Evolutionary conservation across 2,329 filamentous ascomycete species (phyloP), one percentile per base, ranked within the genome.

Genomic region (Leptosphaerulina australis): DNA sequence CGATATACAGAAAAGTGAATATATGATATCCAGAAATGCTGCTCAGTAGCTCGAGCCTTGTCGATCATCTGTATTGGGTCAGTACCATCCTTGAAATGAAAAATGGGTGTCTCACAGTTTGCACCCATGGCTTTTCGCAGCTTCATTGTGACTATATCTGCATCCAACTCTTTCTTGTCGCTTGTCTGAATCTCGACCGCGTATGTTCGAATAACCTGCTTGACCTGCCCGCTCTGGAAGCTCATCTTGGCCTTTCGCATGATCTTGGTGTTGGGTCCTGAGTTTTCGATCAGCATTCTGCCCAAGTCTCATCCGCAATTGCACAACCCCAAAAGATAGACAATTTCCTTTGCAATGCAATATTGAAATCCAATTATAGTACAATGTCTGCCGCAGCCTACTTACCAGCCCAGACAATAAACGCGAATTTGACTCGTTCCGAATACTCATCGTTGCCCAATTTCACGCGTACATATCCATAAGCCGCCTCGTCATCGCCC

Each of bases 381-480:
- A 40, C 11, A 5, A 12, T 5, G 4, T 14, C 35, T 17, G 10
- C 34, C 21, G 28, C 18, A 28, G 18, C 30, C 34, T 22, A 67
- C 70, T 81, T 78, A 68, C 86, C 86, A 69, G 87, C 87, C 86
- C 86, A 89, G 58, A 87, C 79, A 24, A 88, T 74, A 38, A 89
- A 77, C 38, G 77, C 80, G 67, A 88, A 88, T 75, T 89, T 89
- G 66, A 87, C 82, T 28, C 86, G 78, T 66, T 77, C 85, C 73
- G 79, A 83, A 76, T 89, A 86, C 58, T 82, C 82, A 70, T 89
- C 86, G 75, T 88, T 88, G 67, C 85, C 85, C 70, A 88, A 84
- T 76, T 88, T 84, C 64, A 70, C 62, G 20, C 68, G 49, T 31
- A 71, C 63, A 74, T 88, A 88, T 46, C 78, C 85, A 75, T 87